Evolutionary conservation across 768 basidiomycete species (phyloP), one percentile per base, ranked within the genome.

Genomic region (Pleurotus eryngii): DNA sequence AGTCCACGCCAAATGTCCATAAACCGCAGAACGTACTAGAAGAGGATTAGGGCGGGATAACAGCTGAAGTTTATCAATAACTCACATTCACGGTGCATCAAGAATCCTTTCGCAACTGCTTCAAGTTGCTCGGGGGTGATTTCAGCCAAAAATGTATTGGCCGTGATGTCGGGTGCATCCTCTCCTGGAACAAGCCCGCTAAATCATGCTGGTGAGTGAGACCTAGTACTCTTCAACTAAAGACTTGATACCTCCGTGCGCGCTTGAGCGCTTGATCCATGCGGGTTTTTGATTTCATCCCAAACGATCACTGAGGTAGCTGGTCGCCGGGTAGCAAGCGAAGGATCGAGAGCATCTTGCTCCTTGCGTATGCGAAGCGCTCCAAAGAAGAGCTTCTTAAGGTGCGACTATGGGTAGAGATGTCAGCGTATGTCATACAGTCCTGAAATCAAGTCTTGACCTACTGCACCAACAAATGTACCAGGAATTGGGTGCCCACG

Each of bases 331-430:
- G 24, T 24, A 24, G 59, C 58, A 1, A 71, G 48, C 1, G 42
- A 46, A 1, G 57, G 61, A 43, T 69, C 64, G 0, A 24, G 38
- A 1, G 71, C 68, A 50, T 71, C 70, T 51, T 70, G 70, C 20
- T 63, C 62, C 48, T 72, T 70, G 6, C 65, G 61, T 38, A 72
- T 66, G 2, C 64, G 68, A 37, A 70, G 64, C 6, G 61, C 66
- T 1, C 67, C 64, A 47, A 71, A 72, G 47, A 67, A 71, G 4
- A 62, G 54, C 51, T 70, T 71, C 56, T 70, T 70, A 8, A 72
- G 46, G 26, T 70, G 70, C 2, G 67, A 71, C 69, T 71, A 42
- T 57, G 35, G 18, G 15, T 49, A 35, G 27, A 20, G 30, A 17
- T 18, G 53, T 22, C 22, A 22, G 22, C 22, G 3, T 22, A 22